phyloP scores from a whole-genome alignment of 164 flowering plant species.

The Cinnamomum micranthum region DNA sequence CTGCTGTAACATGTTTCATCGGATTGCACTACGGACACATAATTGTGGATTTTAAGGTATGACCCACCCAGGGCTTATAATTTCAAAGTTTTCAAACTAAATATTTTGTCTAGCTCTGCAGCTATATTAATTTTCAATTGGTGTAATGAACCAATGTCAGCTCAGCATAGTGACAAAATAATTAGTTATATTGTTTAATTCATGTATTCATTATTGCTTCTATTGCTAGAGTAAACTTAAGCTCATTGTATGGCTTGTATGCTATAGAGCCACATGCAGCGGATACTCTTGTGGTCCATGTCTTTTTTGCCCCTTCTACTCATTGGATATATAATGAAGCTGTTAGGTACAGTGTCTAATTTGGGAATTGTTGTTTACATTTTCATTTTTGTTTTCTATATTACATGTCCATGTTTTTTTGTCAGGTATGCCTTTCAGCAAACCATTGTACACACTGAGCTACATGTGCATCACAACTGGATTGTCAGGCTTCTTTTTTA shows the following conservation, averaged over 20 bases:
- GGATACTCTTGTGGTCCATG: slow-evolving; percentile 45
- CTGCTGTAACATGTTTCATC: slow-evolving; percentile 61
- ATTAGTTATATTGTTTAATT: slow-evolving; percentile 1
- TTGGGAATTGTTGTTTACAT: neutral
- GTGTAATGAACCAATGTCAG: neutral
- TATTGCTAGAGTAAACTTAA: slow-evolving; percentile 6
- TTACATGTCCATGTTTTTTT: neutral
- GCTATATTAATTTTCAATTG: neutral
- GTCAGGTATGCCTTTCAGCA: slow-evolving; percentile 62
- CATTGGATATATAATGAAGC: slow-evolving; percentile 37
- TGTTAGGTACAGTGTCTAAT: slow-evolving; percentile 37
- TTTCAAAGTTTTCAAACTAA: neutral
- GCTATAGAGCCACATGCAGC: slow-evolving; percentile 40
- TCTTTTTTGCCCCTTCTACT: slow-evolving; percentile 44
- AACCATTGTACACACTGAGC: slow-evolving; percentile 73
- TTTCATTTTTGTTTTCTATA: neutral
- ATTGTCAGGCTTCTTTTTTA: slow-evolving; percentile 55
- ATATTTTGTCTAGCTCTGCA: neutral
- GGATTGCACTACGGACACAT: slow-evolving; percentile 78
- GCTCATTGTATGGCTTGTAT: slow-evolving; percentile 10
- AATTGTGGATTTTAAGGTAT: slow-evolving; percentile 55
- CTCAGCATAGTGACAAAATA: neutral
- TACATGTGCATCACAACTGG: slow-evolving; percentile 74
- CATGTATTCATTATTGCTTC: slow-evolving; percentile 1
- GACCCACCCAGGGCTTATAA: neutral